A percentile compares a stretch with the other conserved stretches of the same genome.
These are phyloP conservation scores for Syncephalastrum sp. DNA, from an alignment of 371 early-diverging fungal genomes.

Conservation along the genomic window DNA sequence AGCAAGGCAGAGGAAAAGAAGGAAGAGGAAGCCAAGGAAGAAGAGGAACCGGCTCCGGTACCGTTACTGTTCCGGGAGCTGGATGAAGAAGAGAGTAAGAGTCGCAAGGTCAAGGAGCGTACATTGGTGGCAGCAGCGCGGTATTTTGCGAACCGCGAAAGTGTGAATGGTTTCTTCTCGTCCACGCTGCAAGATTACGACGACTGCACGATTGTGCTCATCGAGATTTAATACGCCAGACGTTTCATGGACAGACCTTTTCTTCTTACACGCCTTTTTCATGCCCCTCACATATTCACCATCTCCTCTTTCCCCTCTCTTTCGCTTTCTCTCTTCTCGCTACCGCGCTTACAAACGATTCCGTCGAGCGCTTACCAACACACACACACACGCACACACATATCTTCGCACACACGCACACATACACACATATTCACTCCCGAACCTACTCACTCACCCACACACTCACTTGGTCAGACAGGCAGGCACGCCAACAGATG, in stretches of 20 bases:
- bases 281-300: background rate
- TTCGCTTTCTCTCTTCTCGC: too few species aligned
- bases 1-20: slow-evolving; percentile 11
- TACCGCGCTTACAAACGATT: too few species aligned
- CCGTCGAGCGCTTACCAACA: too few species aligned
- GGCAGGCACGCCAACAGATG: too few species aligned
- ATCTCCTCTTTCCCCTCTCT: background rate
- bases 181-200: slow-evolving; percentile 53
- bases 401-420: too few species aligned
- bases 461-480: too few species aligned
- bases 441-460: too few species aligned
- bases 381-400: too few species aligned
- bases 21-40: slow-evolving; percentile 4
- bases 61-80: slow-evolving; percentile 36
- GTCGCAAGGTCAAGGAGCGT: slow-evolving; percentile 38
- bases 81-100: slow-evolving; percentile 26
- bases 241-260: background rate
- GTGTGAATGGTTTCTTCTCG: slow-evolving; percentile 48
- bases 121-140: slow-evolving; percentile 41
- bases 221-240: slow-evolving; percentile 32
- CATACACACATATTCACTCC: too few species aligned
- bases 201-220: slow-evolving; percentile 52
- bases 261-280: background rate
- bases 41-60: slow-evolving; percentile 3
- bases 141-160: slow-evolving; percentile 50